Conservation (phyloP, 169 alveolate genomes). For the Perkinsus olseni region DNA sequence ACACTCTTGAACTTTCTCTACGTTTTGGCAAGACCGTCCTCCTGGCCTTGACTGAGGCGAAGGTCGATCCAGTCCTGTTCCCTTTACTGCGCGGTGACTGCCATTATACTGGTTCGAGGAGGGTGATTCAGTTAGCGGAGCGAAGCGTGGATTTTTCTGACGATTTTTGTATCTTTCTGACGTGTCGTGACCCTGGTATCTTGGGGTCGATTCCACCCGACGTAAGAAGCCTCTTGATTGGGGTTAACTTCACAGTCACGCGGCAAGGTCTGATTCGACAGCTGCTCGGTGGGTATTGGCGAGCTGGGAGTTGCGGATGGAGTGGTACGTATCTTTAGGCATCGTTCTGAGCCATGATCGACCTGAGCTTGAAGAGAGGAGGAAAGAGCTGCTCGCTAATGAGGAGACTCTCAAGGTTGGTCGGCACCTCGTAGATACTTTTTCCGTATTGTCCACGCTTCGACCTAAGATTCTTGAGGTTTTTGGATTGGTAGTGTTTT, state of each 20-base stretch:
- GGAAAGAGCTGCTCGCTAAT: slow-evolving; percentile 67
- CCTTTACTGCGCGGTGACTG: slow-evolving; percentile 77
- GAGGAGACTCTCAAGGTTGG: slow-evolving; percentile 74
- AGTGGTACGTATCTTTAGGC: slow-evolving; percentile 35
- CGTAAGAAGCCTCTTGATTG: slow-evolving; percentile 58
- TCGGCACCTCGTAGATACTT: not conserved
- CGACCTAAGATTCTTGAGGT: no score
- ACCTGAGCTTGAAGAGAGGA: slow-evolving; percentile 80
- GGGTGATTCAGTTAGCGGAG: slow-evolving; percentile 78
- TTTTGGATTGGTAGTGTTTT: not conserved
- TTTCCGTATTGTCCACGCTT: no score
- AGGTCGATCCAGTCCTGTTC: slow-evolving; percentile 69
- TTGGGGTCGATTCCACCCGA: slow-evolving; percentile 65
- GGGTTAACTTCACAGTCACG: slow-evolving; percentile 79
- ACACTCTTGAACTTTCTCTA: slow-evolving; percentile 72
- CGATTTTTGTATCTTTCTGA: slow-evolving; percentile 61
- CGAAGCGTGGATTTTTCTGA: slow-evolving; percentile 73
- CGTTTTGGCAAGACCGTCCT: slow-evolving; percentile 77
- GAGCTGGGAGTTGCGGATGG: not conserved
- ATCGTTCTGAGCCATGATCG: slow-evolving; percentile 76
- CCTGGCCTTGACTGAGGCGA: slow-evolving; percentile 66
- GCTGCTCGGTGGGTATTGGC: slow-evolving; percentile 20
- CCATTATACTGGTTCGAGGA: slow-evolving; percentile 75
- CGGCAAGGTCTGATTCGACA: slow-evolving; percentile 83
- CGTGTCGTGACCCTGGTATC: slow-evolving; percentile 74